Conservation (phyloP, 2,329 filamentous ascomycete species). For the Neopestalotiopsis sp. region DNA sequence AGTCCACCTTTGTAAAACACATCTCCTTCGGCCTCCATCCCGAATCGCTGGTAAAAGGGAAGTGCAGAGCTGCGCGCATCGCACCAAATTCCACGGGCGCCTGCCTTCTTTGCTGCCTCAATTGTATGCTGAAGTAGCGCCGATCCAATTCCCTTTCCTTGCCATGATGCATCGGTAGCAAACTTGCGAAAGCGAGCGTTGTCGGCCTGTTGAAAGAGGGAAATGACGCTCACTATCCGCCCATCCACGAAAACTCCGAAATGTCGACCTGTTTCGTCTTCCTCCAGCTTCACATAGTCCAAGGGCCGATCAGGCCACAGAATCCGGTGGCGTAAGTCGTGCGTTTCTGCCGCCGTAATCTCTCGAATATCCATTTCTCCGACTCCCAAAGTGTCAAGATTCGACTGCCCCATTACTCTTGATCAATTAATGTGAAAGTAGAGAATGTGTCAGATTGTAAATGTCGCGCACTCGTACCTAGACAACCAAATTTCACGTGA, state of each 20-base stretch:
- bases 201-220: constrained; percentile 28
- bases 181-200: constrained; percentile 33
- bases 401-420: background rate
- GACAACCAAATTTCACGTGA: background rate
- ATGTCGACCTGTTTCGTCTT: constrained; percentile 28
- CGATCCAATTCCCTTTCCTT: constrained; percentile 30
- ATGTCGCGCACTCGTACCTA: background rate
- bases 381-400: background rate
- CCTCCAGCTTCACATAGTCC: constrained; percentile 30
- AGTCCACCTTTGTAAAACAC: constrained; percentile 30
- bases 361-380: constrained; percentile 20
- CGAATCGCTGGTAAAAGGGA: constrained; percentile 30
- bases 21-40: constrained; percentile 28
- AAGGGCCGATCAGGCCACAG: constrained; percentile 31
- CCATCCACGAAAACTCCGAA: constrained; percentile 28
- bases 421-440: background rate
- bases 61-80: constrained; percentile 31
- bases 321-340: constrained; percentile 29
- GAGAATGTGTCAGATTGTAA: background rate
- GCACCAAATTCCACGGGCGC: constrained; percentile 30
- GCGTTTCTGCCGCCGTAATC: constrained; percentile 27
- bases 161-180: constrained; percentile 29
- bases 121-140: constrained; percentile 28
- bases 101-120: constrained; percentile 25
- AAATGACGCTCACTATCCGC: constrained; percentile 29